Conservation (phyloP, 2,329 filamentous ascomycete genomes). For the Apiospora kogelbergensis region DNA sequence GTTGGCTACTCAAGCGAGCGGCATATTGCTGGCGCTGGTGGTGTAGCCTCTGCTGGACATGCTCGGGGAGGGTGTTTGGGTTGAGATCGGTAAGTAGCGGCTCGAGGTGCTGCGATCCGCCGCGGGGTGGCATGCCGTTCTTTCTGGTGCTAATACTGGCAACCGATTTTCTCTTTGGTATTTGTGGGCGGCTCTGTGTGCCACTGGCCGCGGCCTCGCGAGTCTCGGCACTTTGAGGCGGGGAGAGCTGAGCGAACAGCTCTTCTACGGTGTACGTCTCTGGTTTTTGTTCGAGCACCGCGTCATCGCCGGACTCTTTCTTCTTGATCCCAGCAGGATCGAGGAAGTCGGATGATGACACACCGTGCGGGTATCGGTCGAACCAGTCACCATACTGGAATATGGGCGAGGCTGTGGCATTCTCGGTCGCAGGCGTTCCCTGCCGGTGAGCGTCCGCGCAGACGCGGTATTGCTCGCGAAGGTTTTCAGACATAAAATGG, state of each 20-base stretch:
- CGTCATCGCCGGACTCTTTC: constrained; percentile 81
- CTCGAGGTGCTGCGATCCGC: constrained; percentile 37
- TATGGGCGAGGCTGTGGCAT: constrained; percentile 58
- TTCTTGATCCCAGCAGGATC: constrained; percentile 68
- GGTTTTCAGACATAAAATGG: constrained; percentile 90
- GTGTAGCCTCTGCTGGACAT: constrained; percentile 34
- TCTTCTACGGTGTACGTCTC: constrained; percentile 94
- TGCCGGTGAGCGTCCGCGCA: constrained; percentile 79
- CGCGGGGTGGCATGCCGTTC: constrained; percentile 33
- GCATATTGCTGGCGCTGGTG: constrained; percentile 38
- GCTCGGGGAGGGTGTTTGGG: constrained; percentile 28
- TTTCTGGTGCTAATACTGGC: constrained; percentile 29
- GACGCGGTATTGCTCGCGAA: constrained; percentile 83
- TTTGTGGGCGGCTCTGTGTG: constrained; percentile 22
- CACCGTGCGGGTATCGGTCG: constrained; percentile 87
- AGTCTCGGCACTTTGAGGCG: constrained; percentile 53
- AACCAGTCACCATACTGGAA: constrained; percentile 99
- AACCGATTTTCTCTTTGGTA: constrained; percentile 39
- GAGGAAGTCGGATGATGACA: constrained; percentile 80
- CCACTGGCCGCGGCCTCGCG: constrained; percentile 33
- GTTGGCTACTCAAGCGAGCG: constrained; percentile 40
- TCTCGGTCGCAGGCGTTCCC: constrained; percentile 54
- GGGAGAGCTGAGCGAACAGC: constrained; percentile 81
- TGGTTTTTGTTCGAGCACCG: constrained; percentile 82
- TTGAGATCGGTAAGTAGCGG: constrained; percentile 38